These are phyloP conservation scores for Symbiodinium natans DNA, from an alignment of 73 alveolate genomes.

Conservation along the genomic window DNA sequence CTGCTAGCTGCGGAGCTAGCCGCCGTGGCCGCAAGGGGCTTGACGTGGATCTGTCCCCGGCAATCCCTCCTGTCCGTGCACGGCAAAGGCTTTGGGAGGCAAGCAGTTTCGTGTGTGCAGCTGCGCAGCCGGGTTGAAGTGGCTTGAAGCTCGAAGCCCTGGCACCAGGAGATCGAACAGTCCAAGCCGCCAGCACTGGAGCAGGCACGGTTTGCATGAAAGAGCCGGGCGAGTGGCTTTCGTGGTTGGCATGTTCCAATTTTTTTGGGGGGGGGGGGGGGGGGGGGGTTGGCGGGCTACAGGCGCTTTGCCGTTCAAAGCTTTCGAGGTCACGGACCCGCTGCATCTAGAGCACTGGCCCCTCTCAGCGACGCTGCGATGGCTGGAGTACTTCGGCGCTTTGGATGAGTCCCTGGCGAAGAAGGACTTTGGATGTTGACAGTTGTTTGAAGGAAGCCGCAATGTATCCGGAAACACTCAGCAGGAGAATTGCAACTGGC, in stretches of 20 bases:
- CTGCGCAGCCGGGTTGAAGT: not conserved
- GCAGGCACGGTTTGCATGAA: too few relatives aligned
- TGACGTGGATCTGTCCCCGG: constrained; percentile 29
- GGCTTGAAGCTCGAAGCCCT: too few relatives aligned
- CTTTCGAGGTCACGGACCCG: constrained; percentile 30
- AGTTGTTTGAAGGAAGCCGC: not conserved
- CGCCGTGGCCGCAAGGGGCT: not conserved
- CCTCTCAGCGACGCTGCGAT: constrained; percentile 45
- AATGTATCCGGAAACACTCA: too few relatives aligned
- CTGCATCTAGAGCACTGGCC: constrained; percentile 72
- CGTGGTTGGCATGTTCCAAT: too few relatives aligned
- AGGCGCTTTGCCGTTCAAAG: too few relatives aligned
- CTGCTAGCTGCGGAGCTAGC: not conserved
- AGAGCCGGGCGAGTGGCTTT: too few relatives aligned
- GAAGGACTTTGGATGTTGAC: not conserved
- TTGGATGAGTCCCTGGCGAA: constrained; percentile 69
- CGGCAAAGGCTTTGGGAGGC: constrained; percentile 69
- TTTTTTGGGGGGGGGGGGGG: too few relatives aligned
- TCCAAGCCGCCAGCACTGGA: constrained; percentile 39
- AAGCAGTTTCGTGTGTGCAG: not conserved
- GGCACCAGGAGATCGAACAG: constrained; percentile 50
- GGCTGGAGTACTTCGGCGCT: constrained; percentile 89
- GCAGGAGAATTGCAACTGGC: too few relatives aligned
- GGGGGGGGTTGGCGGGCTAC: too few relatives aligned
- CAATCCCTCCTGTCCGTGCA: constrained; percentile 13